phyloP scores from a whole-genome alignment of 2,329 filamentous ascomycete genomes.

The Talaromyces sp. region DNA sequence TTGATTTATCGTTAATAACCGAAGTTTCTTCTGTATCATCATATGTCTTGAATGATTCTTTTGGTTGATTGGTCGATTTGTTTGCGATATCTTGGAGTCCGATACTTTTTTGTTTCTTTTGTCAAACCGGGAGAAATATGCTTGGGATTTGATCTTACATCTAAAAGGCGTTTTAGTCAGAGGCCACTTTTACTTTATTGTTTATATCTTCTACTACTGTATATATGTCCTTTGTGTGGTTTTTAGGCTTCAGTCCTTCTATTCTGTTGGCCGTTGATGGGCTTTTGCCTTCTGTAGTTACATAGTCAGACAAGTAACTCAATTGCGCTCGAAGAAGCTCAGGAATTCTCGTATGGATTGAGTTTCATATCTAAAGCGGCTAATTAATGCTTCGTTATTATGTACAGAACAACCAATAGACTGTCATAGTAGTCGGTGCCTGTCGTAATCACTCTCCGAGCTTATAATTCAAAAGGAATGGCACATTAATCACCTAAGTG shows the following conservation, averaged over 20 bases:
- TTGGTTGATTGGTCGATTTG: neutral
- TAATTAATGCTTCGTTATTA: neutral
- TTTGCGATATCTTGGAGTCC: neutral
- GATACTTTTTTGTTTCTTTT: too few species aligned
- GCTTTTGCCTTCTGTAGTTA: too few species aligned
- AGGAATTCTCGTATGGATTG: too few species aligned
- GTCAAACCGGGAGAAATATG: neutral
- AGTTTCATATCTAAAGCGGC: neutral
- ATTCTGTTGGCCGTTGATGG: too few species aligned
- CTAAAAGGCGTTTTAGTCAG: too few species aligned
- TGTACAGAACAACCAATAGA: slow-evolving; percentile 1
- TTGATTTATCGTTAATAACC: neutral
- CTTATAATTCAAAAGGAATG: slow-evolving; percentile 7
- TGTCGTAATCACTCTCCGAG: neutral
- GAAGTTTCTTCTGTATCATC: neutral
- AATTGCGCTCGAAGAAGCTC: too few species aligned
- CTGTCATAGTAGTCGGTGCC: neutral
- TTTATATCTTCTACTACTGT: too few species aligned
- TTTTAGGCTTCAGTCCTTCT: too few species aligned
- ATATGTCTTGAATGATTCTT: neutral
- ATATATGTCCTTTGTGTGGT: too few species aligned
- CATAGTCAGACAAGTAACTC: too few species aligned
- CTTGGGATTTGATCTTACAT: neutral
- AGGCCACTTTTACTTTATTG: too few species aligned
- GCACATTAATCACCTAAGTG: slow-evolving; percentile 2